Conservation (phyloP, 768 basidiomycete species). For the Suillus plorans region DNA sequence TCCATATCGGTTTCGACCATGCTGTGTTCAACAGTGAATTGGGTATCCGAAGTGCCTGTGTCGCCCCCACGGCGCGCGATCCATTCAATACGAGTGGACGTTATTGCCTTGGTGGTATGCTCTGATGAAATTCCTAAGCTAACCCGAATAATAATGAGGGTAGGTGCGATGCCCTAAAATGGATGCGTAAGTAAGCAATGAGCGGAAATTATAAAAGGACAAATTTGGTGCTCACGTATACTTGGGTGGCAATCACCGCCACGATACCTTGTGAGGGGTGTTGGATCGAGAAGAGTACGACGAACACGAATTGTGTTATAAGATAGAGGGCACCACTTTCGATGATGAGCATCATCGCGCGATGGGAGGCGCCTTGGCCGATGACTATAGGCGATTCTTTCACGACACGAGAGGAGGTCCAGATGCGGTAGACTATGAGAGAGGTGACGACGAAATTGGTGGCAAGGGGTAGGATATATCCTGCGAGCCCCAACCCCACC, state of each 20-base stretch:
- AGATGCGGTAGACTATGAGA: constrained; percentile 42
- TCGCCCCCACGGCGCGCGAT: constrained; percentile 12
- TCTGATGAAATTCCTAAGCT: constrained; percentile 31
- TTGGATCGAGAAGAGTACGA: constrained; percentile 34
- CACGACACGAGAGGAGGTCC: constrained; percentile 23
- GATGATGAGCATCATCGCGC: constrained; percentile 35
- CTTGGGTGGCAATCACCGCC: constrained; percentile 38
- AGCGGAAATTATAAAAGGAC: not conserved
- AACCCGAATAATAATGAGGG: constrained; percentile 36
- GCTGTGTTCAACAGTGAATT: constrained; percentile 18
- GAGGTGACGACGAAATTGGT: constrained; percentile 42
- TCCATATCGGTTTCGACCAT: constrained; percentile 22
- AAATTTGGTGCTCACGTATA: constrained; percentile 33
- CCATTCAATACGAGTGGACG: constrained; percentile 28
- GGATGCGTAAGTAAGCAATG: not conserved
- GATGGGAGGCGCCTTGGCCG: constrained; percentile 17
- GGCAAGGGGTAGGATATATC: constrained; percentile 38
- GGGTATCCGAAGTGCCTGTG: constrained; percentile 16
- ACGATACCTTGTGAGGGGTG: constrained; percentile 37
- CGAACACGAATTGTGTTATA: constrained; percentile 40
- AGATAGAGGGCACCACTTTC: constrained; percentile 43
- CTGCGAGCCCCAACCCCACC: constrained; percentile 36
- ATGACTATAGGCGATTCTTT: constrained; percentile 12
- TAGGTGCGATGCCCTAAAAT: constrained; percentile 34
- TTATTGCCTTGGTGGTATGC: constrained; percentile 11